Base-by-base conservation (phyloP, 176 grass and related monocot species). In the Oryza meridionalis region DNA sequence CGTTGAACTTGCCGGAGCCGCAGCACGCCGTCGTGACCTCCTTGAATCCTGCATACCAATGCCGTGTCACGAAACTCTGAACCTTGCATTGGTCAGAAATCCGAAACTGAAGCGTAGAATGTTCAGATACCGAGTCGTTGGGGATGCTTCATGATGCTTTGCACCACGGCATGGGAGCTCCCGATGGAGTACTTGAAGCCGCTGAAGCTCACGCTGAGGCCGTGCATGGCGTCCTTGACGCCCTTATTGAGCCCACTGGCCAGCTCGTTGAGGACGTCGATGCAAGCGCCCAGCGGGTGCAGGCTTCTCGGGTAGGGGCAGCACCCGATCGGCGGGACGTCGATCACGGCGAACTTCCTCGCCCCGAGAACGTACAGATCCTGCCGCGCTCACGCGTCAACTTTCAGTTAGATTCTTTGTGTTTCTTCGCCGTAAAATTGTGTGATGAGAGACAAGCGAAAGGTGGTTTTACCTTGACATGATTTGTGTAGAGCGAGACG, bases 301-400 rank as follows among this genome's bases (percentile, higher is more conserved):
- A 96, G 78, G 65, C 88, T 96, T 93, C 96, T 80, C 31, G 93
- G 81, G 85, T 99, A 99, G 0, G 96, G 91, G 75, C 93, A 93
- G 82, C 96, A 99, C 65, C 96, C 96, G 55, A 99, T 91, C 9
- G 93, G 93, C 64, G 93, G 91, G 16, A 96, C 84, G 72, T 99
- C 96, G 76, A 99, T 80, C 64, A 99, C 77, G 15, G 77, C 96
- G 22, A 96, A 45, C 76, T 94, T 99, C 80, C 93, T 90, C 59
- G 89, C 96, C 21, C 96, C 93, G 22, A 94, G 86, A 77, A 49
- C 79, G 72, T 92, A 94, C 53, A 99, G 58, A 46, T 67, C 65
- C 96, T 98, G 83, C 31, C 67, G 5, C 22, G 5, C 22, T 5
- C 38, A 10, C 15, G 11, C 47, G 25, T 32, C 11, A 58, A 21